phyloP scores from a whole-genome alignment of 371 early-diverging fungal genomes.

The Haplosporangium sp. region DNA sequence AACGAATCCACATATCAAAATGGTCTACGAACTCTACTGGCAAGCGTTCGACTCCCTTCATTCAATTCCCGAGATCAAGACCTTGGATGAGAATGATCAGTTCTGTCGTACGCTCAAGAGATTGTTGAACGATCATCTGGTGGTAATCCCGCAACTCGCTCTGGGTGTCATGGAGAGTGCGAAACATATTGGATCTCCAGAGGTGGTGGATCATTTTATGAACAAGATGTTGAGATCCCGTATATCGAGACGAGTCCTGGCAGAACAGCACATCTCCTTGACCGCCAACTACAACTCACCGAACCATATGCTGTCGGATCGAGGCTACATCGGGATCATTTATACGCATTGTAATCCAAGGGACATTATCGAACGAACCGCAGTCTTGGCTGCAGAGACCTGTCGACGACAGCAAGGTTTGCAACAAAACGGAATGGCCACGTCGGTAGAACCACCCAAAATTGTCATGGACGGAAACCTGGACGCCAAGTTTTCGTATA shows the following conservation, averaged over 20 bases:
- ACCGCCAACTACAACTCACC: slow-evolving; percentile 68
- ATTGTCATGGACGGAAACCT: slow-evolving; percentile 74
- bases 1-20: slow-evolving; percentile 90
- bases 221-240: slow-evolving; percentile 88
- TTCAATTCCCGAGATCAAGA: slow-evolving; percentile 72
- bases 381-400: slow-evolving; percentile 45
- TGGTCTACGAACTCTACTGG: slow-evolving; percentile 91
- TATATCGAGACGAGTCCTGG: slow-evolving; percentile 92
- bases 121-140: slow-evolving; percentile 79
- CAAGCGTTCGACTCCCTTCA: slow-evolving; percentile 86
- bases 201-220: slow-evolving; percentile 86
- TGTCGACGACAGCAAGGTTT: slow-evolving; percentile 19
- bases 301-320: slow-evolving; percentile 48
- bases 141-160: slow-evolving; percentile 89
- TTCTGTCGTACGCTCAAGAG: slow-evolving; percentile 80
- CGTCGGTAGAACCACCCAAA: slow-evolving; percentile 45
- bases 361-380: slow-evolving; percentile 61
- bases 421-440: background rate
- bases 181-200: slow-evolving; percentile 60
- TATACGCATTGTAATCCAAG: slow-evolving; percentile 66
- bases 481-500: slow-evolving; percentile 75
- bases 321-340: slow-evolving; percentile 71
- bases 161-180: slow-evolving; percentile 87
- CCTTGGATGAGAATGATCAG: slow-evolving; percentile 75
- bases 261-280: slow-evolving; percentile 92